Conservation (phyloP, 169 alveolate species). For the Plasmodium cynomolgi region DNA sequence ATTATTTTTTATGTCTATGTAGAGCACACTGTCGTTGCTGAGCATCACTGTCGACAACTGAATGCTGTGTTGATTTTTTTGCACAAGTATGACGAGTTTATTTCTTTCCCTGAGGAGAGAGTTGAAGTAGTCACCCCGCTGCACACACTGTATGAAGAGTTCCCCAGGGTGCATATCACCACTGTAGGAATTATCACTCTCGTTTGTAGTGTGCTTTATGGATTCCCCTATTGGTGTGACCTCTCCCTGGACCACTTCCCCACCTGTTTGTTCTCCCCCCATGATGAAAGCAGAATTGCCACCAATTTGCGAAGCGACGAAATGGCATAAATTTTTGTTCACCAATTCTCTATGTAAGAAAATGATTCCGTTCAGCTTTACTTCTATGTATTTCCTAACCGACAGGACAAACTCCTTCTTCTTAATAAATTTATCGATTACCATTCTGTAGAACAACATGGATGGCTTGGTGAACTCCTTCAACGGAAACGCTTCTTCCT, state of each 20-base stretch:
- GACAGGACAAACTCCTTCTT: neutral
- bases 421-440: constrained; percentile 17
- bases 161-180: neutral
- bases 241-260: neutral
- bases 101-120: neutral
- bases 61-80: constrained; percentile 25
- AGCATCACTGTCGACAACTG: constrained; percentile 4
- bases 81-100: neutral
- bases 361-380: neutral
- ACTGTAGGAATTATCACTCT: neutral
- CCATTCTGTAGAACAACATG: constrained; percentile 16
- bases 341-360: neutral
- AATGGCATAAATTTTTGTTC: constrained; percentile 10
- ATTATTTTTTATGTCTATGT: constrained; percentile 6
- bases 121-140: neutral
- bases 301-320: neutral
- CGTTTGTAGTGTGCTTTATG: neutral
- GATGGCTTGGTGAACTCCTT: constrained; percentile 21
- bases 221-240: neutral
- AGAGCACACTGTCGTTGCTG: neutral
- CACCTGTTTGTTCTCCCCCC: neutral
- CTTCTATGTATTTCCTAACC: neutral
- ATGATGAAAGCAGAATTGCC: neutral
- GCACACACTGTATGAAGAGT: neutral
- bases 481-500: neutral